Evolutionary conservation across 352 stramenopile species (phyloP).

Genomic region (Pythium aquatile): DNA sequence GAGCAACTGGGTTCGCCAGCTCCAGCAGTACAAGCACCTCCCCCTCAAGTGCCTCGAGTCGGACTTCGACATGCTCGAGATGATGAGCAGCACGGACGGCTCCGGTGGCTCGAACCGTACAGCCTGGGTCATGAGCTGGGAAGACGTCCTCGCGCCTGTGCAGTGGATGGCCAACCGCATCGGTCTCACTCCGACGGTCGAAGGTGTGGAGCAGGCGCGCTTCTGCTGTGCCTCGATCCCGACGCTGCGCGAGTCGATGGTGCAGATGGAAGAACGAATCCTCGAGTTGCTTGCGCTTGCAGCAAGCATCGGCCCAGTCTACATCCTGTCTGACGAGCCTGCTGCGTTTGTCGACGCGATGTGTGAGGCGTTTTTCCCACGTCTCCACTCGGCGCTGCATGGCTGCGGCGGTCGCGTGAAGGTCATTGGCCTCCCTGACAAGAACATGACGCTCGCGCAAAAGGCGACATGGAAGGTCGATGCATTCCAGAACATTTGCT

Average conservation of each 20-base stretch:
- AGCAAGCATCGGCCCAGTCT: slow-evolving; percentile 33
- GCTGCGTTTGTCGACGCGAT: slow-evolving; percentile 41
- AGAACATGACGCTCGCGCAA: slow-evolving; percentile 33
- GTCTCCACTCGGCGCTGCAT: slow-evolving; percentile 33
- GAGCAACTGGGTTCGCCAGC: slow-evolving; percentile 28
- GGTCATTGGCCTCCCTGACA: slow-evolving; percentile 39
- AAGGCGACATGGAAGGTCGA: slow-evolving; percentile 50
- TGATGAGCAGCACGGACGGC: slow-evolving; percentile 29
- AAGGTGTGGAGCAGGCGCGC: slow-evolving; percentile 28
- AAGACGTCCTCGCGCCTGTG: slow-evolving; percentile 49
- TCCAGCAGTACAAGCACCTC: slow-evolving; percentile 23
- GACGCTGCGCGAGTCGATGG: slow-evolving; percentile 24
- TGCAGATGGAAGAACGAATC: slow-evolving; percentile 35
- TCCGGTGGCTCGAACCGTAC: slow-evolving; percentile 16
- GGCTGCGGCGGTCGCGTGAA: slow-evolving; percentile 36
- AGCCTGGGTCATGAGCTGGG: slow-evolving; percentile 46
- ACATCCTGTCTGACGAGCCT: slow-evolving; percentile 44
- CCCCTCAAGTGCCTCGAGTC: slow-evolving; percentile 22
- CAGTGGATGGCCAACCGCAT: slow-evolving; percentile 38
- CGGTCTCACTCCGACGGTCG: slow-evolving; percentile 25
- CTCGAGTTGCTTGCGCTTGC: slow-evolving; percentile 37
- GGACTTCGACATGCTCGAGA: slow-evolving; percentile 30
- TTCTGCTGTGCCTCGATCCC: slow-evolving; percentile 24
- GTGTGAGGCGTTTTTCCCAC: slow-evolving; percentile 50
- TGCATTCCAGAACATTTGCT: slow-evolving; percentile 41